A percentile compares a stretch with the other conserved stretches of the same genome.
Conservation (phyloP, 2,329 filamentous ascomycete genomes). For the Fusarium globosum region DNA sequence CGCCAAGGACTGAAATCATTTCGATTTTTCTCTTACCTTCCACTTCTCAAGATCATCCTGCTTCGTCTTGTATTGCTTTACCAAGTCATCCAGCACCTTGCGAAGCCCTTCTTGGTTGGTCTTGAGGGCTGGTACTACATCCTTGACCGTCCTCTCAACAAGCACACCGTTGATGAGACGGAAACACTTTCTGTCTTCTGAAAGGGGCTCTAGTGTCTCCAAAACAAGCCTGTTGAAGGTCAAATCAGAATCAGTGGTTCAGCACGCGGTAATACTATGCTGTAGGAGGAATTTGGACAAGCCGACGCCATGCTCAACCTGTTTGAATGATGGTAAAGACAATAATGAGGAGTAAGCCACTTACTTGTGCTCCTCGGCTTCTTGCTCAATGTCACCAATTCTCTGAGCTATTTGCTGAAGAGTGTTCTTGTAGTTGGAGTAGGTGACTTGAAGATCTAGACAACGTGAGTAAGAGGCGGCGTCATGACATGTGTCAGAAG, state of each 20-base stretch:
- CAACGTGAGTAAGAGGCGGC: slow-evolving; percentile 23
- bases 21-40: slow-evolving; percentile 74
- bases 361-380: slow-evolving; percentile 98
- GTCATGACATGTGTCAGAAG: neutral
- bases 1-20: neutral
- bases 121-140: slow-evolving; percentile 89
- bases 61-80: slow-evolving; percentile 96
- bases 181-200: slow-evolving; percentile 93
- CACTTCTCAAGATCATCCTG: slow-evolving; percentile 96
- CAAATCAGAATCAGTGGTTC: slow-evolving; percentile 51
- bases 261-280: slow-evolving; percentile 36
- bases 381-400: slow-evolving; percentile 97
- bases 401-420: slow-evolving; percentile 95
- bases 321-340: neutral
- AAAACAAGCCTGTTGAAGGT: slow-evolving; percentile 79
- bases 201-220: slow-evolving; percentile 86
- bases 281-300: slow-evolving; percentile 12
- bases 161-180: slow-evolving; percentile 98
- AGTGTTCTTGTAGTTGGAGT: slow-evolving; percentile 79
- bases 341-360: slow-evolving; percentile 47
- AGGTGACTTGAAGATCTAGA: slow-evolving; percentile 82
- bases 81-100: slow-evolving; percentile 91
- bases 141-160: slow-evolving; percentile 91
- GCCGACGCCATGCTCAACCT: slow-evolving; percentile 29
- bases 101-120: slow-evolving; percentile 95